phyloP scores from a whole-genome alignment of 306 rosid genomes.

The Cucumis hystrix region DNA sequence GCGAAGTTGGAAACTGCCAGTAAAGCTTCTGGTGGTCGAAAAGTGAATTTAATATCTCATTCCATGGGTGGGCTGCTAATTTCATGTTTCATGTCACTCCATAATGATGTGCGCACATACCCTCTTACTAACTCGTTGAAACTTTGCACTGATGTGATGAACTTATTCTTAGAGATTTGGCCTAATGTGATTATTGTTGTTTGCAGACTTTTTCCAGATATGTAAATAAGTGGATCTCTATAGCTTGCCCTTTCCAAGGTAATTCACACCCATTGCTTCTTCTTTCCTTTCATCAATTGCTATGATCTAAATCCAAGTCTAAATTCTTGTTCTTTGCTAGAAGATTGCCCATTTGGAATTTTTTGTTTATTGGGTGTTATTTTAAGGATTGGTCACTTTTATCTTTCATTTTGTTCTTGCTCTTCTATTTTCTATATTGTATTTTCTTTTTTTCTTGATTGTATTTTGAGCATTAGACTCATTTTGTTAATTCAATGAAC shows the following conservation, averaged over 20 bases:
- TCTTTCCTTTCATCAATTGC: not conserved
- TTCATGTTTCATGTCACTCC: constrained; percentile 60
- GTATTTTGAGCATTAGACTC: too few species aligned
- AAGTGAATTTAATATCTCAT: constrained; percentile 72
- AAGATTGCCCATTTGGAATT: too few species aligned
- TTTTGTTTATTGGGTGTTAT: too few species aligned
- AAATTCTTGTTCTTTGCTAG: too few species aligned
- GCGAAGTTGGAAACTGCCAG: constrained; percentile 63
- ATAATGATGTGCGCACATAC: constrained; percentile 46
- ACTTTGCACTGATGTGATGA: not conserved
- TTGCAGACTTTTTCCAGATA: constrained; percentile 68
- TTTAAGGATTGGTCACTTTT: too few species aligned
- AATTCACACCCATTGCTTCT: not conserved
- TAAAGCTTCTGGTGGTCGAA: constrained; percentile 88
- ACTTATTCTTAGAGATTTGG: not conserved
- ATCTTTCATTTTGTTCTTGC: too few species aligned
- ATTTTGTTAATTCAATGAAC: too few species aligned
- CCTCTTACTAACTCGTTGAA: constrained; percentile 16
- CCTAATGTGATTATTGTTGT: constrained; percentile 15
- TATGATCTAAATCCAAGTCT: too few species aligned
- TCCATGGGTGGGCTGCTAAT: constrained; percentile 89
- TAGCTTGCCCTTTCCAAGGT: constrained; percentile 97
- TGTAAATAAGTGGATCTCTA: constrained; percentile 77
- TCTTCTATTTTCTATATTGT: too few species aligned
- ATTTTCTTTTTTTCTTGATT: too few species aligned